Evolutionary conservation across 768 basidiomycete species (phyloP).

Genomic region (Multifurca ochricompacta): DNA sequence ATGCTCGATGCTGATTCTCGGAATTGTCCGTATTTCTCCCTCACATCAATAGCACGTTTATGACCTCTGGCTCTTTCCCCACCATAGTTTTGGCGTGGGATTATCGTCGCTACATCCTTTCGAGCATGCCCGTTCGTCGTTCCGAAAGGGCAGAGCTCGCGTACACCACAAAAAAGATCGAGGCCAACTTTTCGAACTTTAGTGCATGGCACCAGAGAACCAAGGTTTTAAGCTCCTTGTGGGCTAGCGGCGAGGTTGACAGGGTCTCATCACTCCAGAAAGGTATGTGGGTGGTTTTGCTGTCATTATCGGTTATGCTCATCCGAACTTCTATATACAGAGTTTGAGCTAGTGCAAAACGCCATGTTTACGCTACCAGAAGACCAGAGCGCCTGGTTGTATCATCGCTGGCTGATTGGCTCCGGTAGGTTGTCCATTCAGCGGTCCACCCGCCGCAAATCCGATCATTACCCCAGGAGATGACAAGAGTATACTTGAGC

Average conservation of each 20-base stretch:
- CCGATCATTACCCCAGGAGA: constrained; percentile 38
- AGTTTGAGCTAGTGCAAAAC: constrained; percentile 87
- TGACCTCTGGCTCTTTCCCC: constrained; percentile 2
- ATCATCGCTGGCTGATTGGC: constrained; percentile 95
- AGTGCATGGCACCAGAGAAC: constrained; percentile 99
- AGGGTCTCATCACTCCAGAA: constrained; percentile 52
- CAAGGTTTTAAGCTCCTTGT: constrained; percentile 62
- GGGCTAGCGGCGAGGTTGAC: constrained; percentile 50
- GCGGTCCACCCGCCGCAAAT: neutral
- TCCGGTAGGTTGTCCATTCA: constrained; percentile 41
- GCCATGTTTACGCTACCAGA: constrained; percentile 95
- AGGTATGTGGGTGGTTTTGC: constrained; percentile 39
- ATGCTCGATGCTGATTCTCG: constrained; percentile 87
- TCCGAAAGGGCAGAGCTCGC: constrained; percentile 62
- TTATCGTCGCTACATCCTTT: constrained; percentile 82
- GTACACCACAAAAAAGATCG: constrained; percentile 88
- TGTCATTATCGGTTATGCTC: neutral
- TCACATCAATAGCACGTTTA: neutral
- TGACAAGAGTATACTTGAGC: constrained; percentile 46
- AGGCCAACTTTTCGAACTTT: constrained; percentile 92
- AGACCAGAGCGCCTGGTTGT: constrained; percentile 97
- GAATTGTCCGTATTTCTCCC: constrained; percentile 63
- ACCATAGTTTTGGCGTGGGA: constrained; percentile 85
- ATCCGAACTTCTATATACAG: constrained; percentile 34
- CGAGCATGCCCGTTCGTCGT: constrained; percentile 52